Conservation (phyloP, 441 rosid species). For the Mallotus japonicus region DNA sequence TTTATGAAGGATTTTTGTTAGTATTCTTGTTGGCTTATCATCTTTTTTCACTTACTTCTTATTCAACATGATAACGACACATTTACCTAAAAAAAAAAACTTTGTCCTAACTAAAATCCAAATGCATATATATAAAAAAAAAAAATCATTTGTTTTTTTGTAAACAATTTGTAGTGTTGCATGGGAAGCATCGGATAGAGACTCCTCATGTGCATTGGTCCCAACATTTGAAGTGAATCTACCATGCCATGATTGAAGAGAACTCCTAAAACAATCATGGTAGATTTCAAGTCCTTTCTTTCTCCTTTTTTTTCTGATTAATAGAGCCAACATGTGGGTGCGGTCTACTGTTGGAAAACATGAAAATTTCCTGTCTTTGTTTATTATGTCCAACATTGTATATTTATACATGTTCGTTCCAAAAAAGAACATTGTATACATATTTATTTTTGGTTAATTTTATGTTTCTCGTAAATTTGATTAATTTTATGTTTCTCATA, state of each 20-base stretch:
- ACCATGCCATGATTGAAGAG: constrained; percentile 23
- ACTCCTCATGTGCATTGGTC: constrained; percentile 35
- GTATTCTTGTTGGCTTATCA: constrained; percentile 14
- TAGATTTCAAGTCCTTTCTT: constrained; percentile 6
- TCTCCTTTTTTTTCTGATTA: neutral
- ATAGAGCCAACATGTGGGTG: neutral
- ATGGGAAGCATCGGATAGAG: constrained; percentile 25
- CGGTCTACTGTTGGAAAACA: neutral
- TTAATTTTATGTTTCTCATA: constrained; percentile 13
- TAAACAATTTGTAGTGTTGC: constrained; percentile 8
- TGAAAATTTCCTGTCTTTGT: neutral
- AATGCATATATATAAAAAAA: constrained; percentile 1
- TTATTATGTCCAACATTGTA: neutral
- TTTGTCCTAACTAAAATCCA: constrained; percentile 25
- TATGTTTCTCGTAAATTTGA: constrained; percentile 7
- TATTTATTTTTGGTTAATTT: constrained; percentile 15
- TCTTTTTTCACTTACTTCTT: constrained; percentile 18
- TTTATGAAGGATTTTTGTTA: constrained; percentile 18
- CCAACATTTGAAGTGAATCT: constrained; percentile 30
- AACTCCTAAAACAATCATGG: constrained; percentile 8
- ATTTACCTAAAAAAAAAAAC: constrained; percentile 19
- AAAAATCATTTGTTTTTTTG: neutral
- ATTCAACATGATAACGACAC: constrained; percentile 26
- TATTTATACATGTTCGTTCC: no score
- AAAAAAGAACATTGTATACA: constrained; percentile 1